Percentiles rank a stretch among this genome's conserved stretches.
Evolutionary conservation across 192 early-diverging fungal species (phyloP).

Genomic region (Coemansia sp.): DNA sequence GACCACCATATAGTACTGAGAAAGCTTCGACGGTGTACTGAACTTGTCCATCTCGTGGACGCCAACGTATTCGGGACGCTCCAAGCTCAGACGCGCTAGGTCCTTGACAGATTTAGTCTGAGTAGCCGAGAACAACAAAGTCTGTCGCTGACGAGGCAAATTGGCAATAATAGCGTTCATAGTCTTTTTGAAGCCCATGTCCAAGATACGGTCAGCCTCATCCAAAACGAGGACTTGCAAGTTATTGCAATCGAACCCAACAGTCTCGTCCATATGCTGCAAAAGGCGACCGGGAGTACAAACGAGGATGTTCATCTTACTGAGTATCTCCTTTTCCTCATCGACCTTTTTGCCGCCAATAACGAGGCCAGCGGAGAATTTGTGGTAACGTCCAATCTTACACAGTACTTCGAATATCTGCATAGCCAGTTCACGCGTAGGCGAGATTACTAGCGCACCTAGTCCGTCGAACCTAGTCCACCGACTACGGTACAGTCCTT

Average conservation of each 20-base stretch:
- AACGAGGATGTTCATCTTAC: constrained; percentile 81
- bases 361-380: constrained; percentile 90
- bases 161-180: constrained; percentile 84
- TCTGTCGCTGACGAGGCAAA: constrained; percentile 84
- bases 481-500: constrained; percentile 76
- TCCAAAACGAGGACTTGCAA: constrained; percentile 78
- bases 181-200: constrained; percentile 83
- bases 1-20: constrained; percentile 85
- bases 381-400: constrained; percentile 71
- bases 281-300: constrained; percentile 81
- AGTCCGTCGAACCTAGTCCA: constrained; percentile 85
- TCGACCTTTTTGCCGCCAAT: constrained; percentile 93
- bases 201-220: constrained; percentile 85
- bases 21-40: constrained; percentile 81
- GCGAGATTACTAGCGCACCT: constrained; percentile 81
- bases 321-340: constrained; percentile 72
- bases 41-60: constrained; percentile 84
- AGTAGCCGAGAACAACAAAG: constrained; percentile 95
- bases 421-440: constrained; percentile 79
- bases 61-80: constrained; percentile 92
- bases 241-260: constrained; percentile 85
- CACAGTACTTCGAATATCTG: constrained; percentile 92
- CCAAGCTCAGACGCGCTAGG: constrained; percentile 85
- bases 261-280: constrained; percentile 92
- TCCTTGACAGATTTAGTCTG: constrained; percentile 97